These are phyloP conservation scores for Rubus idaeus DNA, from an alignment of 306 rosid species.

Conservation along the genomic window DNA sequence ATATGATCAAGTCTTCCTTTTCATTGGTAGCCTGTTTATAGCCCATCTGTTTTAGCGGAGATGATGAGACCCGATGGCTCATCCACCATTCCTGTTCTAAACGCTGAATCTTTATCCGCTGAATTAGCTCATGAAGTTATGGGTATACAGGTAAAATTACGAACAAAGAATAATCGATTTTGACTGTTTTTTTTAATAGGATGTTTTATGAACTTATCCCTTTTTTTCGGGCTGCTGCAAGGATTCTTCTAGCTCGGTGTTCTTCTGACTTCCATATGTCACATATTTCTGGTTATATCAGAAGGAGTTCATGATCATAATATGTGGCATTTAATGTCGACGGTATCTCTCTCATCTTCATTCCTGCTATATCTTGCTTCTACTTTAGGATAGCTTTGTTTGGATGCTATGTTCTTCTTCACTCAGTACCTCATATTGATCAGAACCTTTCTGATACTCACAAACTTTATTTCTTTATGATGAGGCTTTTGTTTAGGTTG, in stretches of 20 bases:
- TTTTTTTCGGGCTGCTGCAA: constrained; percentile 58
- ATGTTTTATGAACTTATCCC: constrained; percentile 35
- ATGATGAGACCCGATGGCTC: constrained; percentile 89
- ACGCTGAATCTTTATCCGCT: constrained; percentile 66
- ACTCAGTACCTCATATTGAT: background rate
- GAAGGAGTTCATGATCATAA: constrained; percentile 74
- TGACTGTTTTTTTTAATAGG: background rate
- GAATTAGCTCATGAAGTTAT: constrained; percentile 85
- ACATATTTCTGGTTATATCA: constrained; percentile 75
- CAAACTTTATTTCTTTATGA: background rate
- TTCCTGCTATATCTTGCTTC: background rate
- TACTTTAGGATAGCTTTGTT: background rate
- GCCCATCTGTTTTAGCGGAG: constrained; percentile 81
- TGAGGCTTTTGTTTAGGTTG: no score
- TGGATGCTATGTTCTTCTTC: background rate
- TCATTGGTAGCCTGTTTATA: constrained; percentile 65
- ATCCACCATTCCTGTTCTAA: constrained; percentile 60
- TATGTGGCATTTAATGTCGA: constrained; percentile 84
- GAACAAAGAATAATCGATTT: background rate
- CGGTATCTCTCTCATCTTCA: constrained; percentile 41
- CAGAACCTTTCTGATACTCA: background rate
- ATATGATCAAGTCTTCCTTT: constrained; percentile 11
- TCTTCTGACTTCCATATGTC: constrained; percentile 74
- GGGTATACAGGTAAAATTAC: constrained; percentile 68
- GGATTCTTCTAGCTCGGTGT: constrained; percentile 75